A percentile compares a stretch with the other conserved stretches of the same genome.
These are phyloP conservation scores for Penicillium paneum DNA, from an alignment of 2,329 filamentous ascomycete genomes.

Conservation along the genomic window DNA sequence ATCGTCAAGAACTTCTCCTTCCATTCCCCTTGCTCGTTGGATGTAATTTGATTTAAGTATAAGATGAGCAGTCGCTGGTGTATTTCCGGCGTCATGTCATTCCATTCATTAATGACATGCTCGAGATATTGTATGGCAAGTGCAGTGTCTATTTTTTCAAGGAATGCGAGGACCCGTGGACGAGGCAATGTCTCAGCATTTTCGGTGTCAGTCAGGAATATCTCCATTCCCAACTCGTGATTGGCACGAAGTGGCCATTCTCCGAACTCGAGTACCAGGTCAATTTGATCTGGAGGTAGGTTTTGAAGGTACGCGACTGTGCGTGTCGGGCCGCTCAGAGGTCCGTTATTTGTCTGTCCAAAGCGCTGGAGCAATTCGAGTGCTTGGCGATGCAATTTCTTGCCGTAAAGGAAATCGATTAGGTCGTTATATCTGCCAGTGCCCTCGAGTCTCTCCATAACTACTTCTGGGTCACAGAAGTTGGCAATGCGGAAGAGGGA, in stretches of 20 bases:
- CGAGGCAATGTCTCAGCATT: constrained; percentile 89
- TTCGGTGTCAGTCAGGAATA: constrained; percentile 89
- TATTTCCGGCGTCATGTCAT: constrained; percentile 78
- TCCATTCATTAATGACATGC: constrained; percentile 82
- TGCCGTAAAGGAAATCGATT: constrained; percentile 96
- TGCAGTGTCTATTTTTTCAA: constrained; percentile 64
- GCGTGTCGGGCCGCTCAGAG: constrained; percentile 74
- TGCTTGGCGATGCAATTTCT: constrained; percentile 85
- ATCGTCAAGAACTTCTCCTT: constrained; percentile 70
- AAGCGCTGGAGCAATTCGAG: constrained; percentile 79
- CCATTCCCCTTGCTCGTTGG: constrained; percentile 46
- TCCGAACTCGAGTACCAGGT: constrained; percentile 86
- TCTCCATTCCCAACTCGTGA: constrained; percentile 77
- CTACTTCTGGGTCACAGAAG: constrained; percentile 93
- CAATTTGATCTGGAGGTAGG: constrained; percentile 79
- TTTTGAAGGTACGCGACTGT: constrained; percentile 90
- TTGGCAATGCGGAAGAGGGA: constrained; percentile 94
- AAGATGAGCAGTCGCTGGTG: constrained; percentile 80
- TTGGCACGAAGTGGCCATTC: constrained; percentile 78
- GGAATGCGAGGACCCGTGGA: constrained; percentile 69
- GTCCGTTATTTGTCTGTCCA: constrained; percentile 55
- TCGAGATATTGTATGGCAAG: constrained; percentile 83
- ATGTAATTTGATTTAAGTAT: constrained; percentile 57
- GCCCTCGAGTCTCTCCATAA: constrained; percentile 87
- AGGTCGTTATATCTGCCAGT: constrained; percentile 86